Evolutionary conservation across 2,329 filamentous ascomycete genomes (phyloP).

Genomic region (Fusarium sp.): DNA sequence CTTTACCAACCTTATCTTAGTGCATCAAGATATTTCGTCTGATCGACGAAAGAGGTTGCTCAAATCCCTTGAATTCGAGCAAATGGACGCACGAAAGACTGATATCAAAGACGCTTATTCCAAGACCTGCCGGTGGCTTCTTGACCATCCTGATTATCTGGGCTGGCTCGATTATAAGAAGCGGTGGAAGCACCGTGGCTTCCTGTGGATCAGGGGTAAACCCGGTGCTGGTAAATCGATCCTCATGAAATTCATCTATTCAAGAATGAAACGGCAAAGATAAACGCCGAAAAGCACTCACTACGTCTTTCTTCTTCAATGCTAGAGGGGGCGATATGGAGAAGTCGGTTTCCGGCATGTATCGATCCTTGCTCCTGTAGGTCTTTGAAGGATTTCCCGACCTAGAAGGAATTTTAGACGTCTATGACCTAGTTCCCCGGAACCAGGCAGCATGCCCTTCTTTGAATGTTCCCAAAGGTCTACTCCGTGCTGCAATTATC

Average conservation of each 20-base stretch:
- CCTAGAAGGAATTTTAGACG: constrained; percentile 49
- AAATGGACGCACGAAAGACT: constrained; percentile 52
- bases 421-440: rapidly evolving
- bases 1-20: too few relatives aligned
- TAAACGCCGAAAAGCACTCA: background rate
- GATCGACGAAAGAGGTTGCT: too few relatives aligned
- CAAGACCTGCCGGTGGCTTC: constrained; percentile 37
- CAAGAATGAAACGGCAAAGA: background rate
- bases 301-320: constrained; percentile 63
- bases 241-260: constrained; percentile 55
- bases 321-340: constrained; percentile 58
- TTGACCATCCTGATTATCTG: background rate
- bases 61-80: constrained; percentile 52
- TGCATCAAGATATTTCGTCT: too few relatives aligned
- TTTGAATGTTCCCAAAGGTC: background rate
- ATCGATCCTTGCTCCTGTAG: constrained; percentile 61
- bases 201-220: constrained; percentile 61
- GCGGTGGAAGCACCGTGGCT: constrained; percentile 35
- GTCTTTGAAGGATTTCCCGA: constrained; percentile 52
- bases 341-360: constrained; percentile 59
- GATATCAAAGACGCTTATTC: constrained; percentile 51
- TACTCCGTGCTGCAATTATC: background rate
- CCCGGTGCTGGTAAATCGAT: constrained; percentile 60
- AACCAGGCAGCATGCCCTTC: rapidly evolving
- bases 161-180: constrained; percentile 6